Conservation (phyloP, 495 filamentous ascomycete species). For the Penicillium steckii region DNA sequence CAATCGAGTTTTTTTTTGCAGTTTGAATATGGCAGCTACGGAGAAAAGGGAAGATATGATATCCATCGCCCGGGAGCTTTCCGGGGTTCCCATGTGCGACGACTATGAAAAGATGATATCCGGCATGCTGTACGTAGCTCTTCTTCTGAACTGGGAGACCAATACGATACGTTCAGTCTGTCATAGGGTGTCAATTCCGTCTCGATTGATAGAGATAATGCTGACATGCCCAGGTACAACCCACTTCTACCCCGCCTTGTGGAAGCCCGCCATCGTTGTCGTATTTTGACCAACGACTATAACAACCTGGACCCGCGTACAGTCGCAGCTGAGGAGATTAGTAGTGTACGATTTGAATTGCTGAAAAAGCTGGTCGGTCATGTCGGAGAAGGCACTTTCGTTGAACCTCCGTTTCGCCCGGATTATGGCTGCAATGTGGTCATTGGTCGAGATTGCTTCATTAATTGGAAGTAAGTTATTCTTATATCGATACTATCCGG, state of each 20-base stretch:
- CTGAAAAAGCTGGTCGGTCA: slow-evolving; percentile 41
- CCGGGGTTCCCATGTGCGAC: slow-evolving; percentile 43
- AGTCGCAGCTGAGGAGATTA: slow-evolving; percentile 36
- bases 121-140: slow-evolving; percentile 44
- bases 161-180: background rate
- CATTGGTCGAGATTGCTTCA: slow-evolving; percentile 50
- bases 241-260: slow-evolving; percentile 37
- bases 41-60: slow-evolving; percentile 47
- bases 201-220: background rate
- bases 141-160: background rate
- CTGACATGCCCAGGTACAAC: slow-evolving; percentile 37
- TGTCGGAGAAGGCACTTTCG: slow-evolving; percentile 42
- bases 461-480: slow-evolving; percentile 50
- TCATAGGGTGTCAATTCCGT: background rate
- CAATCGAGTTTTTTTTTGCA: no score
- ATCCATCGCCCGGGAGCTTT: slow-evolving; percentile 38
- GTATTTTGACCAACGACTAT: slow-evolving; percentile 43
- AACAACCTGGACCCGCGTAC: slow-evolving; percentile 46
- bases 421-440: slow-evolving; percentile 57
- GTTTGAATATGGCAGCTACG: slow-evolving; percentile 33
- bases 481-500: background rate
- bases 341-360: slow-evolving; percentile 32
- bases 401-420: slow-evolving; percentile 51
- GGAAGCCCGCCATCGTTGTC: slow-evolving; percentile 45
- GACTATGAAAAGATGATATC: slow-evolving; percentile 57